Evolutionary conservation across 768 basidiomycete species (phyloP).

Genomic region (Macrolepiota fuliginosa): DNA sequence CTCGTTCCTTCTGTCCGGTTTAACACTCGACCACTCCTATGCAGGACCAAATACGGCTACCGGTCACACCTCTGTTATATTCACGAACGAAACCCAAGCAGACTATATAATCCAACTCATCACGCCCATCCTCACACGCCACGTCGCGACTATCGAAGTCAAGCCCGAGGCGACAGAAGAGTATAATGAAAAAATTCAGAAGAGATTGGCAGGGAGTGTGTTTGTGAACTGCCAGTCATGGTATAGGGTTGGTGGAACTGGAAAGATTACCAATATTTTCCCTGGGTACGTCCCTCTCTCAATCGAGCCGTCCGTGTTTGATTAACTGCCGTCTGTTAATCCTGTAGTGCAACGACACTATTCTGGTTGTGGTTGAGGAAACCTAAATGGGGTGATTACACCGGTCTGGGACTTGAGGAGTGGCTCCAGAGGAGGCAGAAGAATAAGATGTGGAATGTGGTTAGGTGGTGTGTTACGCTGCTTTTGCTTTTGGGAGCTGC

Average conservation of each 20-base stretch:
- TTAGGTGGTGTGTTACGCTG: no score
- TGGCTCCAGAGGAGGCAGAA: conserved; percentile 2
- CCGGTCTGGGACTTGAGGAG: conserved; percentile 5
- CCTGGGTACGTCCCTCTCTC: conserved; percentile 29
- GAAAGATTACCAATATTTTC: conserved; percentile 37
- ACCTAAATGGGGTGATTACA: conserved; percentile 33
- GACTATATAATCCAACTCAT: conserved; percentile 41
- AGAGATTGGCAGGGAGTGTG: conserved; percentile 28
- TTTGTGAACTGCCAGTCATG: conserved; percentile 37
- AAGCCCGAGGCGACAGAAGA: conserved; percentile 29
- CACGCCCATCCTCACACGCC: conserved; percentile 34
- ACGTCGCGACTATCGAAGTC: conserved; percentile 34
- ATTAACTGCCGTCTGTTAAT: not conserved
- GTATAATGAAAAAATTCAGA: conserved; percentile 40
- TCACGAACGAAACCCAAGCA: conserved; percentile 42
- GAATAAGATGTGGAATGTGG: no score
- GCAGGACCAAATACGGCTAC: conserved; percentile 44
- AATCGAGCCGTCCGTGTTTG: not conserved
- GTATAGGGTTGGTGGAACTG: conserved; percentile 34
- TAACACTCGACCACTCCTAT: not conserved
- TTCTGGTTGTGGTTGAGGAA: conserved; percentile 34
- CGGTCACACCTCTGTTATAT: conserved; percentile 44
- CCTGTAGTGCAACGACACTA: conserved; percentile 16
- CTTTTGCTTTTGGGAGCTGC: no score
- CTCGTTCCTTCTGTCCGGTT: not conserved